A percentile compares a stretch with the other conserved stretches of the same genome.
These are phyloP conservation scores for Papilionanthe hybrid DNA, from an alignment of 116 monocot species.

Conservation along the genomic window DNA sequence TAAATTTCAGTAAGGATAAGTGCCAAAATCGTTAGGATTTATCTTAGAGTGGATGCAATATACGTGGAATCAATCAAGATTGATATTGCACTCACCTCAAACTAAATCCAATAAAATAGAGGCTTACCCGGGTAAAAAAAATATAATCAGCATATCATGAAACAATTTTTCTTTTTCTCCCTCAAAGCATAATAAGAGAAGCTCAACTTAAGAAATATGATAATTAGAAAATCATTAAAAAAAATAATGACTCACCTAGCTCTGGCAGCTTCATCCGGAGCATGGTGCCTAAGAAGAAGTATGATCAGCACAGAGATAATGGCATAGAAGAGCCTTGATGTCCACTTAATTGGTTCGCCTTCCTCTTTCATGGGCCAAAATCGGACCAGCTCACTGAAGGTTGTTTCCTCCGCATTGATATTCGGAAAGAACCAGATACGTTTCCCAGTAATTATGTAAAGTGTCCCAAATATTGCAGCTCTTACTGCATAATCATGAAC, in stretches of 20 bases:
- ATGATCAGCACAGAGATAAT: slow-evolving; percentile 44
- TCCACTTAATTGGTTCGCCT: slow-evolving; percentile 80
- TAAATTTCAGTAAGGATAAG: not conserved
- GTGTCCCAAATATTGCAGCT: slow-evolving; percentile 69
- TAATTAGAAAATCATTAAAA: not conserved
- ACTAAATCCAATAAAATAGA: too few relatives aligned
- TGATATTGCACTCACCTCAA: too few relatives aligned
- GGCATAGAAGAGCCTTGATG: slow-evolving; percentile 79
- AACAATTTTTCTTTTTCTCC: too few relatives aligned
- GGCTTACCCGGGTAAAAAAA: too few relatives aligned
- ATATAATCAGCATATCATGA: too few relatives aligned
- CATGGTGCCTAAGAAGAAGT: slow-evolving; percentile 88
- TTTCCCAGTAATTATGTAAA: slow-evolving; percentile 83
- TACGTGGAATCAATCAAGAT: too few relatives aligned
- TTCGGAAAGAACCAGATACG: slow-evolving; percentile 98
- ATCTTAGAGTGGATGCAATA: not conserved
- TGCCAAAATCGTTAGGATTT: not conserved
- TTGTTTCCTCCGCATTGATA: slow-evolving; percentile 96
- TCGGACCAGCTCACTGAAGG: slow-evolving; percentile 78
- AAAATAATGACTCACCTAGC: slow-evolving; percentile 51
- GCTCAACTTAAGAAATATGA: too few relatives aligned
- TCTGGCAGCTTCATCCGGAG: slow-evolving; percentile 97
- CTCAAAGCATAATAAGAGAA: too few relatives aligned
- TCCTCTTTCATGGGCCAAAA: slow-evolving; percentile 99
- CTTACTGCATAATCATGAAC: slow-evolving; percentile 57